These are phyloP conservation scores for Sideroxylon spinosum DNA, from an alignment of 179 eudicot species.

Conservation along the genomic window DNA sequence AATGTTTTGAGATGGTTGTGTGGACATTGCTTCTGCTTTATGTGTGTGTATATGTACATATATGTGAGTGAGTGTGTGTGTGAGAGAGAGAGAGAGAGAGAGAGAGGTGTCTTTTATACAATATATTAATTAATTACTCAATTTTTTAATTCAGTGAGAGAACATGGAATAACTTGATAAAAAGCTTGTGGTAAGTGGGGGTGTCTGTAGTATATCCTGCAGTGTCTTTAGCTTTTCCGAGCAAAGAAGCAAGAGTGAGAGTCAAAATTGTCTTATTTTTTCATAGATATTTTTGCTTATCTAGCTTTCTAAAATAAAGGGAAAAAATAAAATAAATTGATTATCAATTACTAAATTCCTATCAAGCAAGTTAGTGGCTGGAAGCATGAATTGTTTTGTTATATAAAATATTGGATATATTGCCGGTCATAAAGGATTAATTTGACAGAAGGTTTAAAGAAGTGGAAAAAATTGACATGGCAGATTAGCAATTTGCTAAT, in stretches of 20 bases:
- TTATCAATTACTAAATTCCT: not conserved
- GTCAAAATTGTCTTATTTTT: constrained; percentile 10
- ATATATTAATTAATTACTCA: not conserved
- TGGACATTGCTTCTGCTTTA: constrained; percentile 25
- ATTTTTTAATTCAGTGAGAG: constrained; percentile 13
- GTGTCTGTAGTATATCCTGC: not conserved
- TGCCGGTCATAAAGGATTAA: not conserved
- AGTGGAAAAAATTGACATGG: not conserved
- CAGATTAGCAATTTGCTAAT: not conserved
- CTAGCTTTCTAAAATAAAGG: not conserved
- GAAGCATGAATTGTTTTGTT: not conserved
- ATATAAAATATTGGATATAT: too few species aligned
- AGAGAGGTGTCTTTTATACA: not conserved
- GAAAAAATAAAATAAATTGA: not conserved
- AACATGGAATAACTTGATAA: constrained; percentile 3
- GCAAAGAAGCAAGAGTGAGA: constrained; percentile 14
- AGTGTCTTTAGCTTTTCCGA: constrained; percentile 16
- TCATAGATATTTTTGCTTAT: constrained; percentile 4
- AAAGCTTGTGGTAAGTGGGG: not conserved
- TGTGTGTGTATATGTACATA: constrained; percentile 10
- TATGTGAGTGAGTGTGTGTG: too few species aligned
- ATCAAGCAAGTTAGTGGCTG: not conserved
- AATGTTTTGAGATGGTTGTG: constrained; percentile 32
- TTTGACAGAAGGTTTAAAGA: not conserved
- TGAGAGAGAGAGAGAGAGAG: constrained; percentile 3